Percentiles rank a stretch among this genome's conserved stretches.
These are phyloP conservation scores for Dictyostelium firmibasis DNA, from an alignment of 78 protist genomes.

Conservation along the genomic window DNA sequence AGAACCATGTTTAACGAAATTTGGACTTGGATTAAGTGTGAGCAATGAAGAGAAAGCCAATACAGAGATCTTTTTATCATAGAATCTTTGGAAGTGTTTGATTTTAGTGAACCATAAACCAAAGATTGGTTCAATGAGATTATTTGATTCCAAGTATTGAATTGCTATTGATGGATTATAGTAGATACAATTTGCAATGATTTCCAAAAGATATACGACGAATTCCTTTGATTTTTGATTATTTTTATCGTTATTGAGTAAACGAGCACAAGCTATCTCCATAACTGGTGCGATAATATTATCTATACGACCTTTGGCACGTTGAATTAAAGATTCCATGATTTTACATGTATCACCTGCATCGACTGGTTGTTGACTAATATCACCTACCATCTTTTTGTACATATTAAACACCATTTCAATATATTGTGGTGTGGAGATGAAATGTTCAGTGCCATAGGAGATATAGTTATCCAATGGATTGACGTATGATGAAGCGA, in stretches of 20 bases:
- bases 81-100: slow-evolving; percentile 57
- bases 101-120: slow-evolving; percentile 31
- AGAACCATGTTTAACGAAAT: slow-evolving; percentile 3
- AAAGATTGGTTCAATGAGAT: slow-evolving; percentile 49
- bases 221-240: slow-evolving; percentile 42
- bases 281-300: slow-evolving; percentile 11
- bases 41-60: slow-evolving; percentile 55
- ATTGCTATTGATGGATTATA: slow-evolving; percentile 50
- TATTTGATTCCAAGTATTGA: slow-evolving; percentile 13
- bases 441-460: slow-evolving; percentile 67
- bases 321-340: slow-evolving; percentile 73
- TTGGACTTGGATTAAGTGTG: slow-evolving; percentile 43
- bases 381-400: slow-evolving; percentile 55
- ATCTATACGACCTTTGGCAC: slow-evolving; percentile 69
- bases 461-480: slow-evolving; percentile 78
- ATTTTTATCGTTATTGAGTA: slow-evolving; percentile 33
- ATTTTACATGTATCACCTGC: slow-evolving; percentile 65
- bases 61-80: slow-evolving; percentile 69
- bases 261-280: slow-evolving; percentile 26
- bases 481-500: slow-evolving; percentile 31
- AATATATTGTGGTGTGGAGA: slow-evolving; percentile 39
- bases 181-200: slow-evolving; percentile 65
- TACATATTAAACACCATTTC: slow-evolving; percentile 29
- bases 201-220: slow-evolving; percentile 35
- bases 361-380: slow-evolving; percentile 7